A percentile compares a stretch with the other conserved stretches of the same genome.
Conservation (phyloP, 2,329 filamentous ascomycete species). For the Penicillium sp. region DNA sequence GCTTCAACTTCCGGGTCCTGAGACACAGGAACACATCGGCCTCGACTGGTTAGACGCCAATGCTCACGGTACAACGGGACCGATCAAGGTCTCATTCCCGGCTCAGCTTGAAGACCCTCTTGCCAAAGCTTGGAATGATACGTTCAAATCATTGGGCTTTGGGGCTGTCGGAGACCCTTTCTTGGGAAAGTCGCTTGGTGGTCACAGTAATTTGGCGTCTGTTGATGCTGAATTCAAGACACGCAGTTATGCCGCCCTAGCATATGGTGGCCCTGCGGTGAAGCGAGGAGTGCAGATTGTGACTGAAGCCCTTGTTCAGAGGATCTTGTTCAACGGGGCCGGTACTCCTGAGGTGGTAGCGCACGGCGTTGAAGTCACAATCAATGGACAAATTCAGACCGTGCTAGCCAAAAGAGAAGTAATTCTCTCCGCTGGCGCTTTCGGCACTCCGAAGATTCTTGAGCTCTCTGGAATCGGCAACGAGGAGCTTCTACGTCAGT, state of each 20-base stretch:
- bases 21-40: not conserved
- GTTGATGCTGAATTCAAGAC: constrained; percentile 22
- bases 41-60: not conserved
- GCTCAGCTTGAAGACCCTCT: constrained; percentile 14
- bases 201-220: constrained; percentile 19
- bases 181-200: constrained; percentile 15
- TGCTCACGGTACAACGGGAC: constrained; percentile 1
- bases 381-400: not conserved
- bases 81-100: constrained; percentile 23
- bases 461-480: constrained; percentile 6
- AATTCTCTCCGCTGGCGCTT: not conserved
- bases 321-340: not conserved
- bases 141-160: constrained; percentile 20
- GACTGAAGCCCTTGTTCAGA: not conserved
- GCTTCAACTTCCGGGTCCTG: not conserved
- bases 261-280: not conserved
- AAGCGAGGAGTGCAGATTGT: not conserved
- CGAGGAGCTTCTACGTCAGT: not conserved
- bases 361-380: not conserved
- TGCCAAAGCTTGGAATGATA: constrained; percentile 23
- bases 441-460: constrained; percentile 5
- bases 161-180: constrained; percentile 13
- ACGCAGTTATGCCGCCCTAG: not conserved
- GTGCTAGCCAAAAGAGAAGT: constrained; percentile 6
- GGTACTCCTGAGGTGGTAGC: not conserved